Evolutionary conservation across 116 monocot species (phyloP), one percentile per base, ranked within the genome.

Genomic region (Zostera marina): DNA sequence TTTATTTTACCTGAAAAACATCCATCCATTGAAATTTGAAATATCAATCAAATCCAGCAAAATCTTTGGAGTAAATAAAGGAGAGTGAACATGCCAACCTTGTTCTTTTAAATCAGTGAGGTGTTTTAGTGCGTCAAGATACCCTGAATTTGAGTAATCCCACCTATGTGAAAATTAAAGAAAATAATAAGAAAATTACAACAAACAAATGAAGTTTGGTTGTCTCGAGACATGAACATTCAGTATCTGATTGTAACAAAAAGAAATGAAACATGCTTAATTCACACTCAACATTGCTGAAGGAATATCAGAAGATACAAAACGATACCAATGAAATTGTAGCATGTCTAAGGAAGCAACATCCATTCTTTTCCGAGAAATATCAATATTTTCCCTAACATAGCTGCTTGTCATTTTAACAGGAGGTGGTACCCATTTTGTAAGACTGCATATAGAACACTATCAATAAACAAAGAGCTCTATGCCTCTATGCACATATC

Each of bases 361-460:
- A 68, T 96, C 96, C 96, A 96, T 96, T 67, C 96, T 82, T 71
- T 85, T 89, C 52, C 82, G 63, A 47, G 96, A 96, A 55, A 79
- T 62, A 25, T 82, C 68, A 58, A 96, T 82, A 60, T 85, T 96
- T 39, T 96, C 76, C n/a, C 67, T 67, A 21, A 96, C 96, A 66
- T 72, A 89, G 62, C 54, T 58, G 8, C 82, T 74, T 1, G 96
- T 96, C 85, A 96, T 96, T 62, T 85, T 96, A 48, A 96, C 96
- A 45, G 96, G 96, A 43, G 85, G 89, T 13, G 96, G 96, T 25
- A 89, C 89, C 96, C 96, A 96, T 54, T 96, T 96, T 5, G 96
- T 96, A 38, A 96, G 78, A 4, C 91, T 91, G 79, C 67, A 63
- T 3, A 26, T 24, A 25, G 54, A 58, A 56, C 11, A 44, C 52